Base-by-base conservation (phyloP, 768 basidiomycete genomes). In the Calocybe gangraenosa region DNA sequence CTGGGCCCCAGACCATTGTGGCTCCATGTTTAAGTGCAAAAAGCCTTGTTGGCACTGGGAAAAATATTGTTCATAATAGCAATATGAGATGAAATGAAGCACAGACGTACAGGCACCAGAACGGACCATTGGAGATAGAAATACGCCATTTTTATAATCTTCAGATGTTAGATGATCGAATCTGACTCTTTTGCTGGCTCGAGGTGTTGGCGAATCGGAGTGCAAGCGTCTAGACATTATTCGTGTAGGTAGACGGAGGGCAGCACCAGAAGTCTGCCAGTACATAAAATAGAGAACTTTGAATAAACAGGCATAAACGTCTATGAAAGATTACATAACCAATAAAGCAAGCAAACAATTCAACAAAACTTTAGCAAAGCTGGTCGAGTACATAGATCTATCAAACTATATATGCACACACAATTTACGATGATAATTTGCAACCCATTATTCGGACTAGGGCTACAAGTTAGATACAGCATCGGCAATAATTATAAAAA, bases 121-220 rank as follows among this genome's bases (percentile, higher is more conserved):
- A 59, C 93, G 79, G 42, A 99, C 96, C 96, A 99, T 99, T 1
- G 96, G 96, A 2, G 96, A 95, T n/a, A 99, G 78, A 58, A 96
- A 86, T 22, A 97, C 71, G 8, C 92, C 94, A 67, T 90, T 76
- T 52, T 84, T 84, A 69, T 92, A 99, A 51, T 91, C 82, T 21
- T 83, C 81, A 1, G 73, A 59, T 0, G 82, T 82, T 14, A 89
- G 73, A 52, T 81, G 76, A 13, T 75, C 78, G 7, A 78, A 54
- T 54, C 71, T 78, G 32, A 69, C 66, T 7, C 80, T 76, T 59
- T 88, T 88, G 0, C 67, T 21, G 9, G 69, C 62, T n/a, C 76
- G 61, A 5, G 73, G 68, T 6, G 73, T 62, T 14, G 71, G 70
- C 15, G 81, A 78, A 22, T 66, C 51, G 18, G 79, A 78, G 31